Conservation (phyloP, 257 asterid genomes). For the Fraxinus anomala region DNA sequence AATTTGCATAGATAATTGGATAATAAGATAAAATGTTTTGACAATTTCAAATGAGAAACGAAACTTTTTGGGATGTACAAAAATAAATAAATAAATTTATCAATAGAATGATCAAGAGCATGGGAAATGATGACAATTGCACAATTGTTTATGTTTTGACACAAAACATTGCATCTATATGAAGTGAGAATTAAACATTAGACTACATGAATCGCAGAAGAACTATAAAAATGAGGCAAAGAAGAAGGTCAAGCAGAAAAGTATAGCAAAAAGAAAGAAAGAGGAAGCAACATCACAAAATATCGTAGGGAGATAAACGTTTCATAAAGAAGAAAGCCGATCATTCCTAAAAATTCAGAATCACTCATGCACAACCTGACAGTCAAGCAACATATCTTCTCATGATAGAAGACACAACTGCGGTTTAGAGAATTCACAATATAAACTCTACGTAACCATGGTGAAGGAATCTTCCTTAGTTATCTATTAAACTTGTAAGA, state of each 20-base stretch:
- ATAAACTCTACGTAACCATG: neutral
- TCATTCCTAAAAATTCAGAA: neutral
- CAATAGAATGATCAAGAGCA: neutral
- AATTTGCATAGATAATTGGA: neutral
- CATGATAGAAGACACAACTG: neutral
- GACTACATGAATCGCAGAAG: neutral
- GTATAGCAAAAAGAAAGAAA: neutral
- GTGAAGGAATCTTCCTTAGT: neutral
- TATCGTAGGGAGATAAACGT: neutral
- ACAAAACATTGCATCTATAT: neutral
- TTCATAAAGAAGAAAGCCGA: neutral
- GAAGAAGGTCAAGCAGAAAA: slow-evolving; percentile 1
- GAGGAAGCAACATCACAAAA: neutral
- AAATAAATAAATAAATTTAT: neutral
- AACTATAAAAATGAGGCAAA: neutral
- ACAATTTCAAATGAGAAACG: neutral
- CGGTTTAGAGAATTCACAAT: neutral
- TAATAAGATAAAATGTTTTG: neutral
- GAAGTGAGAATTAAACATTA: neutral
- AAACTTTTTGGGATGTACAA: neutral
- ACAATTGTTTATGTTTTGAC: neutral
- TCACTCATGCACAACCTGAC: neutral
- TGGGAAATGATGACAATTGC: neutral
- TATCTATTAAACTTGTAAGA: neutral
- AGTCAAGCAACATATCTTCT: neutral